Evolutionary conservation across 2,329 filamentous ascomycete species (phyloP).

Genomic region (Ustilaginoidea virens): DNA sequence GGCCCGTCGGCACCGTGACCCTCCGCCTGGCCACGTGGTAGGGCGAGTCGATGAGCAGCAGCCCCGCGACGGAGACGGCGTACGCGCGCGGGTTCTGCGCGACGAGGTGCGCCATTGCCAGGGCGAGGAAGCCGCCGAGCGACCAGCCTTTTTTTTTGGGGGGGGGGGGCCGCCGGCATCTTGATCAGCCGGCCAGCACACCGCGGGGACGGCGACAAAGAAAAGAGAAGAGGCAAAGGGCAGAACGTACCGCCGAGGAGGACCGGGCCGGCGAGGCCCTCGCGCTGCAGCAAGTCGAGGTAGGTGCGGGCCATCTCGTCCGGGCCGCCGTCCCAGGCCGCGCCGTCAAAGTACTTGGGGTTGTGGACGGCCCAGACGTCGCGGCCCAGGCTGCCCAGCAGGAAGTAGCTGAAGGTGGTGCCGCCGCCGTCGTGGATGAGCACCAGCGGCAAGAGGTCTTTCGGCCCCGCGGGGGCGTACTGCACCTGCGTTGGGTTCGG

Average conservation of each 20-base stretch:
- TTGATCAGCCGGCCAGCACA: background rate
- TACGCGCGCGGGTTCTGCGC: constrained; percentile 9
- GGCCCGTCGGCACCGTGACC: constrained; percentile 6
- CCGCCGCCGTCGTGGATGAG: constrained; percentile 17
- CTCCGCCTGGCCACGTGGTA: constrained; percentile 11
- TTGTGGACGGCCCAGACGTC: constrained; percentile 17
- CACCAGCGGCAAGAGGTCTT: constrained; percentile 10
- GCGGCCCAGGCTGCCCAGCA: constrained; percentile 12
- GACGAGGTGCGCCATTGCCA: constrained; percentile 12
- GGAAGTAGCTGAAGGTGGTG: constrained; percentile 15
- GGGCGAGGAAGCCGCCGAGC: constrained; percentile 13
- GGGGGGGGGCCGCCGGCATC: background rate
- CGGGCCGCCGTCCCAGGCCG: constrained; percentile 13
- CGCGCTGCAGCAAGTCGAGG: constrained; percentile 9
- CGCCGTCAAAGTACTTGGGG: constrained; percentile 12
- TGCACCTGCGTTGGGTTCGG: constrained; percentile 12
- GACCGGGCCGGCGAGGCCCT: constrained; percentile 12
- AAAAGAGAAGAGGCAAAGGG: background rate
- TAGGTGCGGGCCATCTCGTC: constrained; percentile 15
- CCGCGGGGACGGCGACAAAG: background rate
- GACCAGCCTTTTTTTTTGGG: constrained; percentile 13
- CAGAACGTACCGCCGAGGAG: constrained; percentile 11
- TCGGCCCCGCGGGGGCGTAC: constrained; percentile 6
- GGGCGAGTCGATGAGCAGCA: constrained; percentile 15
- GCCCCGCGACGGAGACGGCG: constrained; percentile 11